A percentile compares a stretch with the other conserved stretches of the same genome.
phyloP scores from a whole-genome alignment of 2,329 filamentous ascomycete species.

The Trichoderma endophyticum region DNA sequence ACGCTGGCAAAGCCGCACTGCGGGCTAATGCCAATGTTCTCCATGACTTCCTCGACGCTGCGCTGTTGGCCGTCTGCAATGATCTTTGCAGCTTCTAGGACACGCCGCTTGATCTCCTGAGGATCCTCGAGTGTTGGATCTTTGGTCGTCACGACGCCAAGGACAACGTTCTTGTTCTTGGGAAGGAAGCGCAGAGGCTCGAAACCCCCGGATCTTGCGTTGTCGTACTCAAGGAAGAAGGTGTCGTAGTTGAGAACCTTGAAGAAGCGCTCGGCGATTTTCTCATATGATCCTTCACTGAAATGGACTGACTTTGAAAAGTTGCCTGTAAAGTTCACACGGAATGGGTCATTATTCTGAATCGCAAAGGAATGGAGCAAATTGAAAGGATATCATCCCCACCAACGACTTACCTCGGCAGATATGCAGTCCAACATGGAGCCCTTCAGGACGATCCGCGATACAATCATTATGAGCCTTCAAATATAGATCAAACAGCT shows the following conservation, averaged over 20 bases:
- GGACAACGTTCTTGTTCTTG: constrained; percentile 57
- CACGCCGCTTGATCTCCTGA: constrained; percentile 51
- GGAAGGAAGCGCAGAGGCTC: constrained; percentile 60
- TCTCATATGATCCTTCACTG: constrained; percentile 61
- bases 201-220: constrained; percentile 57
- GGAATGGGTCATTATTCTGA: not conserved
- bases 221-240: constrained; percentile 62
- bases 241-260: constrained; percentile 56
- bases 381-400: not conserved
- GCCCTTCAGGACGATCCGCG: constrained; percentile 56
- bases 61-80: constrained; percentile 63
- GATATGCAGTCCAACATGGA: constrained; percentile 70
- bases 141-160: constrained; percentile 61
- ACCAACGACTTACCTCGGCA: constrained; percentile 34
- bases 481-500: constrained; percentile 67
- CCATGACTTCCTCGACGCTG: constrained; percentile 59
- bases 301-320: constrained; percentile 62
- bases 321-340: constrained; percentile 49
- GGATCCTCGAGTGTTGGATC: constrained; percentile 56
- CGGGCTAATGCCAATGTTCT: constrained; percentile 64
- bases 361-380: too few species aligned
- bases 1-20: constrained; percentile 71
- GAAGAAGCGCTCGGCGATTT: constrained; percentile 60
- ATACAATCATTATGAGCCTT: constrained; percentile 71
- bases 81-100: constrained; percentile 59